Evolutionary conservation across 352 stramenopile species (phyloP).

Genomic region (Phytophthora parvispora): DNA sequence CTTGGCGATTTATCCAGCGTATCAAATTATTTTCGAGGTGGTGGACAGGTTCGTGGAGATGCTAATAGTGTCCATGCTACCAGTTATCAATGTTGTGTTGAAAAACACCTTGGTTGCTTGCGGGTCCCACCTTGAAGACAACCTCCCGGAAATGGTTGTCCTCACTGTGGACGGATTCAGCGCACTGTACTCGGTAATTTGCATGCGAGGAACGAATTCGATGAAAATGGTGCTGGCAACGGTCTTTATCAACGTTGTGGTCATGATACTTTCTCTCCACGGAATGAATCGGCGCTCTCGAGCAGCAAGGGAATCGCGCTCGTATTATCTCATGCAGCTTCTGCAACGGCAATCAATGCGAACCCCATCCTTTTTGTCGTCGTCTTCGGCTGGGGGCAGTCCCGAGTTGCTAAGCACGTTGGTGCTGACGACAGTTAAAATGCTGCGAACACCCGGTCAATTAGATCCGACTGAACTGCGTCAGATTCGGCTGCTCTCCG

Average conservation of each 20-base stretch:
- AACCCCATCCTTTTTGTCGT: slow-evolving; percentile 11
- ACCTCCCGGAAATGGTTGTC: slow-evolving; percentile 31
- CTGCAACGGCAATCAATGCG: slow-evolving; percentile 3
- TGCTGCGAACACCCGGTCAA: slow-evolving; percentile 16
- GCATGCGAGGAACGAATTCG: slow-evolving; percentile 30
- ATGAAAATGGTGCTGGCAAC: slow-evolving; percentile 18
- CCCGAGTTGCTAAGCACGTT: slow-evolving; percentile 7
- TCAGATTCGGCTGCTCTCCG: slow-evolving; percentile 23
- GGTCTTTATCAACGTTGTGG: slow-evolving; percentile 10
- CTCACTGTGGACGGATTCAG: slow-evolving; percentile 41
- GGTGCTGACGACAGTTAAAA: slow-evolving; percentile 7
- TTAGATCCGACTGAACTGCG: slow-evolving; percentile 15
- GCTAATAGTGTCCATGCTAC: slow-evolving; percentile 13
- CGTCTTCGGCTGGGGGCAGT: background rate
- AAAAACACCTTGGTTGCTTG: slow-evolving; percentile 38
- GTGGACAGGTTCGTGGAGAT: background rate
- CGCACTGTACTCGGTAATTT: slow-evolving; percentile 32
- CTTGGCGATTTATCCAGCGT: slow-evolving; percentile 37
- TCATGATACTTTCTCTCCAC: slow-evolving; percentile 9
- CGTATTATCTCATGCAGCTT: background rate
- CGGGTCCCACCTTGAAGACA: slow-evolving; percentile 30
- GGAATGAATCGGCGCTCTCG: slow-evolving; percentile 17
- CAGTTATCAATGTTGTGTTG: slow-evolving; percentile 37
- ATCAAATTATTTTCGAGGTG: slow-evolving; percentile 12
- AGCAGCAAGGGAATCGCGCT: background rate